Percentiles rank a stretch among this genome's conserved stretches.
Evolutionary conservation across 164 flowering plant species (phyloP).

Genomic region (Stephania yunnanensis): DNA sequence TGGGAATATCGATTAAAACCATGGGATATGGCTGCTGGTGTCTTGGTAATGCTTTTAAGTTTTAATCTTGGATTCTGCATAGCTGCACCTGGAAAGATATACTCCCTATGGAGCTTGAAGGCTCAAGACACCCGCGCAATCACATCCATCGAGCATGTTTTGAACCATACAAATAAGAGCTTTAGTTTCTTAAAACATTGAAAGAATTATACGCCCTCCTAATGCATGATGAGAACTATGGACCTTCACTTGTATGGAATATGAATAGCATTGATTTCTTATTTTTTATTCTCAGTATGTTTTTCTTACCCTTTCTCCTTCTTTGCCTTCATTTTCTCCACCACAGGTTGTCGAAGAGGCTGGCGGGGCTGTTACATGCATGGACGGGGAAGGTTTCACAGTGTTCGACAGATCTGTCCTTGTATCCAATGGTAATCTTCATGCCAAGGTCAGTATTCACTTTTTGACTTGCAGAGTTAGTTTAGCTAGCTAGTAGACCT

Average conservation of each 20-base stretch:
- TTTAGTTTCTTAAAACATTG: too few species aligned
- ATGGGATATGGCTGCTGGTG: conserved; percentile 99
- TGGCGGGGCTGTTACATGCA: conserved; percentile 75
- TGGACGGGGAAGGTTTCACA: conserved; percentile 85
- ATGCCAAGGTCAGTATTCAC: conserved; percentile 50
- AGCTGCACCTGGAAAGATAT: background rate
- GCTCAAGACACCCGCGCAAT: background rate
- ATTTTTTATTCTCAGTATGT: background rate
- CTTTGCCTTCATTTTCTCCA: conserved; percentile 6
- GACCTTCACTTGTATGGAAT: too few species aligned
- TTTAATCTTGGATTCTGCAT: background rate
- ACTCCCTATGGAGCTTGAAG: background rate
- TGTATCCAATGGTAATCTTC: conserved; percentile 77
- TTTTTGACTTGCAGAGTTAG: background rate
- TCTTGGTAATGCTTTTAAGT: conserved; percentile 49
- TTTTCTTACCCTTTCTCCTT: background rate
- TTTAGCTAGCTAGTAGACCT: background rate
- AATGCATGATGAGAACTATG: too few species aligned
- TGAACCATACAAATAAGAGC: too few species aligned
- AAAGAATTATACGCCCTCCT: too few species aligned
- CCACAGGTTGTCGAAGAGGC: conserved; percentile 96
- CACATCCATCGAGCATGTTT: too few species aligned
- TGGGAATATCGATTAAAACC: conserved; percentile 99
- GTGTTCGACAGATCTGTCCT: conserved; percentile 91
- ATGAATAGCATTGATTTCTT: background rate